Percentiles rank a stretch among this genome's conserved stretches.
Evolutionary conservation across 2,329 filamentous ascomycete species (phyloP).

Genomic region (Mycosphaerella sp.): DNA sequence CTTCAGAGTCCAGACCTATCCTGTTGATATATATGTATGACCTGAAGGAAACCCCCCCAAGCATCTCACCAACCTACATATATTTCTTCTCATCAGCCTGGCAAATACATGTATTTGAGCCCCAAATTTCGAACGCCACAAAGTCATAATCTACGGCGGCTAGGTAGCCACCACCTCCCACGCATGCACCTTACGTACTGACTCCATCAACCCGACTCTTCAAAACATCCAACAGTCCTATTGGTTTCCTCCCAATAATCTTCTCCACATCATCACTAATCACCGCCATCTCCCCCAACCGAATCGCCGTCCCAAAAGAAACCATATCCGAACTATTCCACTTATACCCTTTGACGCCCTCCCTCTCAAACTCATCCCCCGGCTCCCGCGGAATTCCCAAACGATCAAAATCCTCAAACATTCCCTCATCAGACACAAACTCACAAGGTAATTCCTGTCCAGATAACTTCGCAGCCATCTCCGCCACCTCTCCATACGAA

Average conservation of each 20-base stretch:
- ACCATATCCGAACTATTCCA: neutral
- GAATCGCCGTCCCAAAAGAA: neutral
- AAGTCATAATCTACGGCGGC: no score
- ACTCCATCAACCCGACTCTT: neutral
- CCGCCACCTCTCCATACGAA: neutral
- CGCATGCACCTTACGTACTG: no score
- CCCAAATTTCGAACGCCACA: no score
- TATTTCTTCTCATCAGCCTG: no score
- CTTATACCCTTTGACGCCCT: neutral
- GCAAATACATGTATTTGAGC: no score
- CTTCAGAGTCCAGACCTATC: no score
- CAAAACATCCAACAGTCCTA: neutral
- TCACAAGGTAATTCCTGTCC: neutral
- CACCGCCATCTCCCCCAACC: neutral
- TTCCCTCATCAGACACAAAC: neutral
- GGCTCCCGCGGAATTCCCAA: neutral
- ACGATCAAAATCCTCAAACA: neutral
- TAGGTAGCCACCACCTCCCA: no score
- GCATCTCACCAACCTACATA: no score
- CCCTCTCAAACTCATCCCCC: neutral
- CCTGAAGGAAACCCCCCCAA: no score
- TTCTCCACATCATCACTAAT: neutral
- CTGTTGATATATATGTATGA: no score
- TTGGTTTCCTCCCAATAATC: neutral
- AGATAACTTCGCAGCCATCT: neutral